phyloP scores from a whole-genome alignment of 371 early-diverging fungal species.

The Basidiobolus meristosporus region DNA sequence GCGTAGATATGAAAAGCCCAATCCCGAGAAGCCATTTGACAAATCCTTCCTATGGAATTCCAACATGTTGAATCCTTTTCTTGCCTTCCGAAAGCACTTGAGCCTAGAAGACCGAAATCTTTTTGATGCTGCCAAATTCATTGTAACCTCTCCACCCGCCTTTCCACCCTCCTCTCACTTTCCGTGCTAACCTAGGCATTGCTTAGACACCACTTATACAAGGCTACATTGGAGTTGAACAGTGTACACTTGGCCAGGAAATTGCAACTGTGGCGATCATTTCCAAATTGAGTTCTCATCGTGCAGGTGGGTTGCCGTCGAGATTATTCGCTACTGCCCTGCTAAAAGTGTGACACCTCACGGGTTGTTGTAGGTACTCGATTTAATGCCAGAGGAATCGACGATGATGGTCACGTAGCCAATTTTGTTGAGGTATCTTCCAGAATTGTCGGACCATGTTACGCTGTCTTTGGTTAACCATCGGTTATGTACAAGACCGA shows the following conservation, averaged over 20 bases:
- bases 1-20: constrained; percentile 1
- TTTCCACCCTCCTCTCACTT: not conserved
- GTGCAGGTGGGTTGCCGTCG: constrained; percentile 40
- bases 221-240: constrained; percentile 37
- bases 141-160: constrained; percentile 17
- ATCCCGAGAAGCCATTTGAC: constrained; percentile 21
- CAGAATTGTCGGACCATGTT: too few species aligned
- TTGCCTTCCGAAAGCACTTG: constrained; percentile 55
- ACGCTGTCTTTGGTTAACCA: too few species aligned
- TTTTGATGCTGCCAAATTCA: constrained; percentile 47
- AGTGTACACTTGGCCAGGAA: constrained; percentile 16
- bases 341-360: not conserved
- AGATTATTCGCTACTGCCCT: not conserved
- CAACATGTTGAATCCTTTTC: constrained; percentile 51
- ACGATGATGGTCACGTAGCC: constrained; percentile 91
- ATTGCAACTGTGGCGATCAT: constrained; percentile 48
- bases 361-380: constrained; percentile 44
- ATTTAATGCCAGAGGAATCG: constrained; percentile 89
- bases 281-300: constrained; percentile 80
- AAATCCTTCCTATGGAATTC: constrained; percentile 79
- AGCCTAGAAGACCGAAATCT: constrained; percentile 29
- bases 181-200: not conserved
- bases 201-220: constrained; percentile 33
- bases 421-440: constrained; percentile 97
- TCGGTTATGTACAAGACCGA: too few species aligned